These are phyloP conservation scores for Astragalus membranaceus DNA, from an alignment of 306 rosid genomes.

Conservation along the genomic window DNA sequence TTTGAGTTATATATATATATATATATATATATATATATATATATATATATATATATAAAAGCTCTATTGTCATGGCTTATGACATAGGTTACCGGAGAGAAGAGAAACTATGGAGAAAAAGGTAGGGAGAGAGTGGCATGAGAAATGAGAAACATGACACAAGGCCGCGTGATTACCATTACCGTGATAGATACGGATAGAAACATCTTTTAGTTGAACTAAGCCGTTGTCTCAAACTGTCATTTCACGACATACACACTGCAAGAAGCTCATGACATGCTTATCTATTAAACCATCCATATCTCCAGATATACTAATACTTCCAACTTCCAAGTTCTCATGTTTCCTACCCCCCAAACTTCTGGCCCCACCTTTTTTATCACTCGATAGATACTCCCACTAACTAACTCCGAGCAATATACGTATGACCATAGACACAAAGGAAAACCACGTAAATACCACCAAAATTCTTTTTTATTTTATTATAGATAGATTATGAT, in stretches of 20 bases:
- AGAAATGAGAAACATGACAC: constrained; percentile 27
- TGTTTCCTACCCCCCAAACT: background rate
- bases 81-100: too few species aligned
- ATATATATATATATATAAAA: too few species aligned
- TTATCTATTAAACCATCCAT: too few species aligned
- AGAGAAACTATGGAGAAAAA: too few species aligned
- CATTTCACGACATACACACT: constrained; percentile 30
- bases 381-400: constrained; percentile 4
- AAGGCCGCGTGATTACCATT: constrained; percentile 60
- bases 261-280: constrained; percentile 56
- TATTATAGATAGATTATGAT: too few species aligned
- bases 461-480: background rate
- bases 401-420: constrained; percentile 14
- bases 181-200: constrained; percentile 40
- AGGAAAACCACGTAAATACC: background rate
- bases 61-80: too few species aligned
- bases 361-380: constrained; percentile 21
- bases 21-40: too few species aligned
- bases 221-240: constrained; percentile 26
- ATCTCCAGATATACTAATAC: background rate
- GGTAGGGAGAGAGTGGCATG: background rate
- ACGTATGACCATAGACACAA: constrained; percentile 3
- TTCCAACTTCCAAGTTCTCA: constrained; percentile 9
- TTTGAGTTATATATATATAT: too few species aligned
- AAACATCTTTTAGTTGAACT: background rate